phyloP scores from a whole-genome alignment of 176 grass and related monocot genomes.

The Ensete glaucum region DNA sequence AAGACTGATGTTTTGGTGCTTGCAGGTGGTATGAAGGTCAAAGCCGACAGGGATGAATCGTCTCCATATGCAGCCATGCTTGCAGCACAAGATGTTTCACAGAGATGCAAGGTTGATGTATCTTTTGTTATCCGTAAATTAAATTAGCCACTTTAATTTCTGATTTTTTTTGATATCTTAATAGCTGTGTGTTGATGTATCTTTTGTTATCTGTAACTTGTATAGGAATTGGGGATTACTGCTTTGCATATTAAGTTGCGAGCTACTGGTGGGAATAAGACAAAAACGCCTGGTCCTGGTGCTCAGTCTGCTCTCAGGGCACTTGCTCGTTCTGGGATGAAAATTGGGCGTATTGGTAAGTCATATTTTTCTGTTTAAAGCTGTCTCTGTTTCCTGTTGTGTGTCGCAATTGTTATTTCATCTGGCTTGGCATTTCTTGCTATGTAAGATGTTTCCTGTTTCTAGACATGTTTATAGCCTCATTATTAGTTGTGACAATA shows the following conservation, averaged over 20 bases:
- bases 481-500: no score
- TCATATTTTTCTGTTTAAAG: neutral
- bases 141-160: neutral
- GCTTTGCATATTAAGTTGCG: slow-evolving; percentile 47
- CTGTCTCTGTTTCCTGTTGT: neutral
- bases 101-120: slow-evolving; percentile 80
- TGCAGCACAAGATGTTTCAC: slow-evolving; percentile 75
- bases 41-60: slow-evolving; percentile 83
- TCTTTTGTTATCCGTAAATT: no score
- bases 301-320: slow-evolving; percentile 42
- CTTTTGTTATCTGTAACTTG: neutral
- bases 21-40: slow-evolving; percentile 87
- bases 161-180: neutral
- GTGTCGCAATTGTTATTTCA: neutral
- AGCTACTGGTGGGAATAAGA: slow-evolving; percentile 53
- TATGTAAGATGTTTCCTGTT: no score
- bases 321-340: slow-evolving; percentile 32
- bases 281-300: slow-evolving; percentile 36
- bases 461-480: no score
- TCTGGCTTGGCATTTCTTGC: neutral
- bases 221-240: slow-evolving; percentile 38
- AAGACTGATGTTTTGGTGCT: neutral
- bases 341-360: slow-evolving; percentile 13
- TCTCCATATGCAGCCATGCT: slow-evolving; percentile 93
- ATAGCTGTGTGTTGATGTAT: neutral